A percentile compares a stretch with the other conserved stretches of the same genome.
Evolutionary conservation across 2,329 filamentous ascomycete genomes (phyloP).

Genomic region (Xenosphaeropsis pyriputrescens): DNA sequence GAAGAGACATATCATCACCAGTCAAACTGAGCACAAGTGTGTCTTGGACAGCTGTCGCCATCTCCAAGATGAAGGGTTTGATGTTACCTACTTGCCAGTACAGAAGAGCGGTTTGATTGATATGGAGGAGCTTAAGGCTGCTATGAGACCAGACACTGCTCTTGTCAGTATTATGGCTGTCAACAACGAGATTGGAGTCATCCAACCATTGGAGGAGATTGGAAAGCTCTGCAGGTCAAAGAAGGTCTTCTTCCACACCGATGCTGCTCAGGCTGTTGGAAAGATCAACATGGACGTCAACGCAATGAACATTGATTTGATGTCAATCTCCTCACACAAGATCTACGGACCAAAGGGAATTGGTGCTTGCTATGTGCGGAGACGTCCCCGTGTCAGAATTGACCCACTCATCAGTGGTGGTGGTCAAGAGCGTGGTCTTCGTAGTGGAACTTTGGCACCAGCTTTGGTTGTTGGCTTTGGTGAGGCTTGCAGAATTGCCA

Average conservation of each 20-base stretch:
- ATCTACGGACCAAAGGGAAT: conserved; percentile 98
- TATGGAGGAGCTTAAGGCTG: conserved; percentile 71
- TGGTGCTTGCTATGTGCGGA: conserved; percentile 87
- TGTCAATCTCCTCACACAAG: conserved; percentile 98
- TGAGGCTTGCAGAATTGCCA: conserved; percentile 84
- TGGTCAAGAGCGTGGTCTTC: conserved; percentile 86
- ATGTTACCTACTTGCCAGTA: conserved; percentile 93
- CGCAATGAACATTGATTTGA: conserved; percentile 93
- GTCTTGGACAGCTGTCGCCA: conserved; percentile 94
- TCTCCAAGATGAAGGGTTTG: conserved; percentile 91
- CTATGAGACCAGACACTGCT: conserved; percentile 80
- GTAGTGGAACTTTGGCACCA: conserved; percentile 87
- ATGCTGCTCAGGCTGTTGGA: conserved; percentile 92
- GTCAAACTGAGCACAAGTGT: conserved; percentile 97
- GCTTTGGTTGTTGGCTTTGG: conserved; percentile 84
- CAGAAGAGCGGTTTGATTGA: conserved; percentile 73
- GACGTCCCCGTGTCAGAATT: conserved; percentile 81
- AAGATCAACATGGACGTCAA: conserved; percentile 97
- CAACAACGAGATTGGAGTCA: conserved; percentile 99
- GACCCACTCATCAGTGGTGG: conserved; percentile 94
- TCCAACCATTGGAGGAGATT: conserved; percentile 88
- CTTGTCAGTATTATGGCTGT: conserved; percentile 97
- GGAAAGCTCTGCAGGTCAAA: conserved; percentile 80
- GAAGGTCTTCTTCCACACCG: conserved; percentile 97
- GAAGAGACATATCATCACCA: conserved; percentile 97